Evolutionary conservation across 2,329 filamentous ascomycete species (phyloP), one percentile per base, ranked within the genome.

Genomic region (Lachnellula hyalina): DNA sequence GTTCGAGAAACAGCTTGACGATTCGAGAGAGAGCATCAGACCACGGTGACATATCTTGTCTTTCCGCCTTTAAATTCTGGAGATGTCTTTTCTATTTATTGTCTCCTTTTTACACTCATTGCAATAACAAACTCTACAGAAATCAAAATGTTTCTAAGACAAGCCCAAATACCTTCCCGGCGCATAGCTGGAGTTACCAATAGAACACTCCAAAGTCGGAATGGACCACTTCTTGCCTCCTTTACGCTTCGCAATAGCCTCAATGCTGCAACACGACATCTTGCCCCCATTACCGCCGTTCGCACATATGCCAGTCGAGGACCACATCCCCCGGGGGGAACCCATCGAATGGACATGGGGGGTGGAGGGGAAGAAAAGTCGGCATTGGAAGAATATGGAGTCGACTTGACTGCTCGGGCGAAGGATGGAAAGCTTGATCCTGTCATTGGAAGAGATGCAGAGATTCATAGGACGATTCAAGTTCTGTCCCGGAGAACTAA

Each of bases 381-480:
- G 2, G 92, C 94, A 0, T 75, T 97, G 50, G 93, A 97, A 71
- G 83, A 96, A 71, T 99, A 86, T 67, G 94, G 94, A 55, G 79
- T 96, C 57, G 93, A 99, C 69, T 77, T 99, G 51, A 97, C 94
- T 1, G 88, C 84, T 12, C 83, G 83, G 65, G 94, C 94, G 19
- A 89, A 82, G 69, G 87, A 88, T 48, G 94, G 94, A 41, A 96
- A 96, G 69, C 79, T 99, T 3, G 94, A 99, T 67, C 94, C 94
- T 0, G 93, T 97, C 14, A 97, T 99, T 67, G 94, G 94, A 19
- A 82, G 94, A 70, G 92, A 96, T 65, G 78, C 83, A 5, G 94
- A 96, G 70, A 96, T 97, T 51, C 90, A 96, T 67, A 81, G 94
- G 49, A 96, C 92, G 0, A 96, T 97, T 56, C 94, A 97, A 67